Base-by-base conservation (phyloP, 306 rosid species). In the Cucurbita pepo region DNA sequence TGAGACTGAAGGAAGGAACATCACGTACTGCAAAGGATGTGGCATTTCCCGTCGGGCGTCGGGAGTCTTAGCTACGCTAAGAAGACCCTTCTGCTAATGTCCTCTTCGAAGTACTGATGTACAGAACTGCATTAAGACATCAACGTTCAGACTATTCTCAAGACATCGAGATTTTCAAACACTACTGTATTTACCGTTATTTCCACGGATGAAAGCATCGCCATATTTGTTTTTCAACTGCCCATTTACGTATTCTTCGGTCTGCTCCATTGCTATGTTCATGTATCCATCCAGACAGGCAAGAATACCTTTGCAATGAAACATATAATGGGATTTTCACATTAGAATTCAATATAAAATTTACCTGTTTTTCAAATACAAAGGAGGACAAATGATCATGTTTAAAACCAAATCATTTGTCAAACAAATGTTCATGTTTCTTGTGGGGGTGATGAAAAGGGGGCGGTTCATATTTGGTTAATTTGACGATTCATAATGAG, bases 211-310 rank as follows among this genome's bases (percentile, higher is more conserved):
- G 78, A 94, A 94, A 4, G 99, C 99, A 44, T 94, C 97, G 0
- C 99, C 99, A 65, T 94, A 94, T 69, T 94, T 94, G 80, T 94
- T 94, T 77, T 94, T 94, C 81, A 94, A 81, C 77, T 91, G 97
- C 34, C 97, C 99, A 34, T 91, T 94, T 16, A 89, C 97, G 19
- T 94, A 94, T 78, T 94, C 97, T 82, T 94, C 99, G 0, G 99
- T 94, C 69, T 94, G 99, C 82, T 94, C 99, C 99, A 94, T 94
- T 61, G 99, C 97, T 81, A 94, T 91, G 66, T 94, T 94, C 96
- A 94, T 94, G 81, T 94, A 94, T 67, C 99, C 99, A 84, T 94
- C 96, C 34, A 93, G 89, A 82, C 99, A 94, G 12, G 97, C 99
- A 43, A 94, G 86, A 73, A 94, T 94, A 80, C 99, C 97, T 91